These are phyloP conservation scores for Isoetes taiwanensis DNA, from an alignment of 75 land plant species.

Conservation along the genomic window DNA sequence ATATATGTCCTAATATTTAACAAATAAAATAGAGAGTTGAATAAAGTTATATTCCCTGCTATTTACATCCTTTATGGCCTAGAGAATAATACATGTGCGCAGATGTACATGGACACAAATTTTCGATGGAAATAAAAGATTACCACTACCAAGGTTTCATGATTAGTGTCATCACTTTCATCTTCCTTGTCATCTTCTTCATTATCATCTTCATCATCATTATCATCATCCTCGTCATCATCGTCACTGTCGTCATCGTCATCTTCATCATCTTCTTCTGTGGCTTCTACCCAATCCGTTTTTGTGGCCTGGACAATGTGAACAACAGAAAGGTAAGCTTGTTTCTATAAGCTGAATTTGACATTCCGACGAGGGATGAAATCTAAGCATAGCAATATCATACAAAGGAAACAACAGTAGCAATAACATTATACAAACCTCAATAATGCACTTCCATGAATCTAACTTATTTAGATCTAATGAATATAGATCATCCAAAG, in stretches of 20 bases:
- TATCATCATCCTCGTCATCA: conserved; percentile 24
- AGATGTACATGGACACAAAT: too few relatives aligned
- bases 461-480: conserved; percentile 94
- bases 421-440: too few relatives aligned
- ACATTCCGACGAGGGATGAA: too few relatives aligned
- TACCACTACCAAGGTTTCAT: too few relatives aligned
- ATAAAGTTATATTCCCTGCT: conserved; percentile 8
- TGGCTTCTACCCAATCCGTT: conserved; percentile 25
- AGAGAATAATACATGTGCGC: too few relatives aligned
- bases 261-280: conserved; percentile 17
- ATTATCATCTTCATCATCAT: conserved; percentile 16
- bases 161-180: conserved; percentile 39
- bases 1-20: too few relatives aligned
- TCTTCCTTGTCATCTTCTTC: conserved; percentile 25
- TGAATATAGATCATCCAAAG: conserved; percentile 80
- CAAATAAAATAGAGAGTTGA: too few relatives aligned
- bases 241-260: conserved; percentile 13
- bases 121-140: too few relatives aligned
- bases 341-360: too few relatives aligned
- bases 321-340: neutral
- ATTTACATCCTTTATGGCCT: conserved; percentile 34
- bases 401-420: too few relatives aligned
- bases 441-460: conserved; percentile 94
- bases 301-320: conserved; percentile 17
- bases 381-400: too few relatives aligned